phyloP scores from a whole-genome alignment of 768 basidiomycete genomes.

The Kwoniella dejecticola region DNA sequence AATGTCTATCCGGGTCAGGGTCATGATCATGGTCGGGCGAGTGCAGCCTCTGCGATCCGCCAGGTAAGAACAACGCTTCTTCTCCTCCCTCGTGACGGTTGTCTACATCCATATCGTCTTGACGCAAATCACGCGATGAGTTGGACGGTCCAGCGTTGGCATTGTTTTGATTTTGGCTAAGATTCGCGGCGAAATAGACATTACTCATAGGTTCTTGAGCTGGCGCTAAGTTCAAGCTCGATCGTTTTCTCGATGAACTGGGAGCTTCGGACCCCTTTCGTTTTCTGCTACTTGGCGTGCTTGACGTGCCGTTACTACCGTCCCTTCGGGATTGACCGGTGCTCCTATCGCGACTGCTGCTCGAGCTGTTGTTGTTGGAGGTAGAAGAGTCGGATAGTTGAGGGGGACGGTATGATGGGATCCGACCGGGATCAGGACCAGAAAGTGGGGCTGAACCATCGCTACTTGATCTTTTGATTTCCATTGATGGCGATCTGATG shows the following conservation, averaged over 20 bases:
- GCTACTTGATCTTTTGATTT: conserved; percentile 16
- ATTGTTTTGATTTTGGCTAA: neutral
- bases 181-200: neutral
- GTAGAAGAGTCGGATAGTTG: neutral
- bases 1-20: neutral
- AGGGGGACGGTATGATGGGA: neutral
- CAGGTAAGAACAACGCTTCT: conserved; percentile 11
- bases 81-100: neutral
- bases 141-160: neutral
- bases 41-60: neutral
- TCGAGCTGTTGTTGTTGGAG: too few relatives aligned
- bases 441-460: neutral
- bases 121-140: neutral
- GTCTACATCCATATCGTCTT: conserved; percentile 1
- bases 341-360: neutral
- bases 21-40: conserved; percentile 8
- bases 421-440: neutral
- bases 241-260: conserved; percentile 10
- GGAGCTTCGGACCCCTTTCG: conserved; percentile 10
- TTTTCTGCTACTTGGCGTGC: neutral
- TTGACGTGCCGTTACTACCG: neutral
- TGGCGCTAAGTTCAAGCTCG: conserved; percentile 12
- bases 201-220: conserved; percentile 2
- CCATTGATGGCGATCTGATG: conserved; percentile 9
- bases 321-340: neutral